Base-by-base conservation (phyloP, 331 rosid species). In the Saraca asoca region DNA sequence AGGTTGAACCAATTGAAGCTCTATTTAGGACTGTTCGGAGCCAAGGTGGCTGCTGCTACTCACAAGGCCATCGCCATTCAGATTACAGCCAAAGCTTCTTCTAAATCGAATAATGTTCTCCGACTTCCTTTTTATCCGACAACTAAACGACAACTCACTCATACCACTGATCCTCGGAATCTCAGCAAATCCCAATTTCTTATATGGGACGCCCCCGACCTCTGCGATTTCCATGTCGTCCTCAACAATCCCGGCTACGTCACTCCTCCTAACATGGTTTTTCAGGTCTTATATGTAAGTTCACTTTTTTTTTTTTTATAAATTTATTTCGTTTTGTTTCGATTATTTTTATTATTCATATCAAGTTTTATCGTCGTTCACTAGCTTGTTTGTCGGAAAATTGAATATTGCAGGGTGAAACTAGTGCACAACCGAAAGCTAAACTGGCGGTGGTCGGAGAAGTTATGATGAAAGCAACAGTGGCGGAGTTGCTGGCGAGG, bases 231-330 rank as follows among this genome's bases (percentile, higher is more conserved):
- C 0, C 60, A 65, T 35, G 64, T 81, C 20, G 12, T 35, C 4
- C 33, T 72, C 54, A 68, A 67, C 31, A 24, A 24, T 24, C 31
- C 74, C 3, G 38, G 8, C 6, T 48, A 75, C 8, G 7, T 56
- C 16, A 60, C 61, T 65, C 52, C 65, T 24, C 85, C 77, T 74
- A 37, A 81, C 8, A 20, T 87, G 17, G 51, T 52, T n/a, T 82
- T 91, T 71, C 72, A 64, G 51, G 81, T 91, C 50, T 78, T 86
- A 57, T 69, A 71, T 73, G 97, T 91, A 75, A 72, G 74, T 53
- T 1, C 3, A 15, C 7, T 4, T 12, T 63, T 1, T n/a, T n/a
- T n/a, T n/a, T n/a, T n/a, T n/a, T n/a, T n/a, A n/a, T n/a, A n/a
- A n/a, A 0, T 7, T 39, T 7, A 9, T 5, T 29, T 24, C 12